A percentile compares a stretch with the other conserved stretches of the same genome.
Evolutionary conservation across 2,329 filamentous ascomycete species (phyloP).

Genomic region (Taxawa tesnikishii): DNA sequence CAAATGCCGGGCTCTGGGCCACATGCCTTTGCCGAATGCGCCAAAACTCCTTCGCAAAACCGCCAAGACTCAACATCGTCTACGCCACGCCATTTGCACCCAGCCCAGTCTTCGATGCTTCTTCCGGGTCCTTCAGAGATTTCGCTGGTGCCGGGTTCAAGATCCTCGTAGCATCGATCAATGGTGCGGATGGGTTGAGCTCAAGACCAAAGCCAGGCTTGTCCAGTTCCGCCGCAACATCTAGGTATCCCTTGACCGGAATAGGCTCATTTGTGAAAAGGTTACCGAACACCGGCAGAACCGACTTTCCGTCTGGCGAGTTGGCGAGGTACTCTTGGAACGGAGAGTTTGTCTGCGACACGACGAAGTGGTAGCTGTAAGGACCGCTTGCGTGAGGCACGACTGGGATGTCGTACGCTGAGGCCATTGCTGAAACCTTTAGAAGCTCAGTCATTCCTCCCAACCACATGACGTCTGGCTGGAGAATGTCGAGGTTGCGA

Average conservation of each 20-base stretch:
- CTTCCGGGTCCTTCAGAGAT: constrained; percentile 20
- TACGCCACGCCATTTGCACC: constrained; percentile 1
- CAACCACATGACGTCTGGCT: constrained; percentile 96
- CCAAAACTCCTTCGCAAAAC: background rate
- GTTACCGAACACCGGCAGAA: constrained; percentile 84
- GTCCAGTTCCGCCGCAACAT: constrained; percentile 60
- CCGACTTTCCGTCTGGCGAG: constrained; percentile 79
- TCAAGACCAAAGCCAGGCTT: constrained; percentile 86
- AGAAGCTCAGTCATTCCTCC: constrained; percentile 86
- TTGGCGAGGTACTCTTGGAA: constrained; percentile 96
- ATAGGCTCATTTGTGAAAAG: constrained; percentile 87
- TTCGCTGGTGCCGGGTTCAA: constrained; percentile 50
- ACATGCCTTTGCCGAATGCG: too few relatives aligned
- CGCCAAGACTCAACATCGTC: background rate
- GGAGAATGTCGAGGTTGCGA: constrained; percentile 85
- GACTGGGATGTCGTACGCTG: constrained; percentile 87
- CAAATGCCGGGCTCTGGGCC: too few relatives aligned
- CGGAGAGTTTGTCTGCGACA: constrained; percentile 82
- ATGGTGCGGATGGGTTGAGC: constrained; percentile 66
- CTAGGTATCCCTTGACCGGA: constrained; percentile 68
- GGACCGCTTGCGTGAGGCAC: constrained; percentile 90
- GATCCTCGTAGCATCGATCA: constrained; percentile 65
- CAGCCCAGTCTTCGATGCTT: too few relatives aligned
- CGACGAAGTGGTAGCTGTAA: constrained; percentile 93
- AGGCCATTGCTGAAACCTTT: constrained; percentile 76